Conservation (phyloP, 2,329 filamentous ascomycete genomes). For the Calycina herbarum region DNA sequence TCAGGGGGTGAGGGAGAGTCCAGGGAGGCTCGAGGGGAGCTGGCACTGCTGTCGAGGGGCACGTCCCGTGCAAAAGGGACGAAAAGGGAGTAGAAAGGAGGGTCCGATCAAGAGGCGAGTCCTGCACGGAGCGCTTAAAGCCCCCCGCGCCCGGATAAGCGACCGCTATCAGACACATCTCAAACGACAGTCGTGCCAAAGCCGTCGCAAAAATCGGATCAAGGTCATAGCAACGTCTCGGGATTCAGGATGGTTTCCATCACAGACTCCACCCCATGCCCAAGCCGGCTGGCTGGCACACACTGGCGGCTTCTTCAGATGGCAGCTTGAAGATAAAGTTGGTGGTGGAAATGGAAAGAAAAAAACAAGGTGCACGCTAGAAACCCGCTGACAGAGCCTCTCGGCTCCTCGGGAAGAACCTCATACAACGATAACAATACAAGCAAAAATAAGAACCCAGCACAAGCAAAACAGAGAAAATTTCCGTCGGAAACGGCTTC, state of each 20-base stretch:
- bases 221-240: slow-evolving; percentile 28
- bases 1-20: not conserved
- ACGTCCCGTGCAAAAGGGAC: slow-evolving; percentile 3
- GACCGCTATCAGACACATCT: slow-evolving; percentile 28
- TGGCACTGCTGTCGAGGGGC: not conserved
- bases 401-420: not conserved
- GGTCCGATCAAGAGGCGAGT: not conserved
- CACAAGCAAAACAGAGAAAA: not conserved
- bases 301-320: slow-evolving; percentile 10
- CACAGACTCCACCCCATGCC: not conserved
- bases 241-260: slow-evolving; percentile 5
- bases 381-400: not conserved
- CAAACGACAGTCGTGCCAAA: slow-evolving; percentile 34
- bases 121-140: slow-evolving; percentile 24
- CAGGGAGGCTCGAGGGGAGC: not conserved
- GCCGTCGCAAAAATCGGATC: slow-evolving; percentile 26
- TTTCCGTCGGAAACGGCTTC: not conserved
- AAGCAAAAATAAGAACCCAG: not conserved
- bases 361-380: not conserved
- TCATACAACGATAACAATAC: not conserved
- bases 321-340: not conserved
- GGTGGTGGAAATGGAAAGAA: too few relatives aligned
- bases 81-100: not conserved
- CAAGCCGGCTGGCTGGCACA: not conserved
- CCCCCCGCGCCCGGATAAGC: slow-evolving; percentile 21